Evolutionary conservation across 2,329 filamentous ascomycete species (phyloP).

Genomic region (Trichoderma atrobrunneum): DNA sequence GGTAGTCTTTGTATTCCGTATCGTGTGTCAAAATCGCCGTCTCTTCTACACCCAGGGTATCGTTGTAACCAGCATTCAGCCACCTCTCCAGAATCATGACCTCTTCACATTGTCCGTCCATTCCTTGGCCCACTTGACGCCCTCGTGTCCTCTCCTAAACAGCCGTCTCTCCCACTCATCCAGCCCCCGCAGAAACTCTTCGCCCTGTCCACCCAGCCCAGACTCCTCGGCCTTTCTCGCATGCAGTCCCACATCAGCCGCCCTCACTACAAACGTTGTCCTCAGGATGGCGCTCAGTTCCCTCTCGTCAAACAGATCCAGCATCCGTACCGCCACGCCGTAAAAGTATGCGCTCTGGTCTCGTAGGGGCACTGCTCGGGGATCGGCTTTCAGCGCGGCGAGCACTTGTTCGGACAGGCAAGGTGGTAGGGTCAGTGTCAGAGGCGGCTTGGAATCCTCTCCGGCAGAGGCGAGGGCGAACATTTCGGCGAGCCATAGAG

Average conservation of each 20-base stretch:
- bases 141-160: constrained; percentile 72
- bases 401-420: constrained; percentile 76
- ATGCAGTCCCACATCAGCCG: constrained; percentile 81
- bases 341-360: constrained; percentile 87
- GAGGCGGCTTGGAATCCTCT: constrained; percentile 54
- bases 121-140: constrained; percentile 64
- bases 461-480: constrained; percentile 66
- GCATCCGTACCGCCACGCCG: constrained; percentile 75
- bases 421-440: constrained; percentile 77
- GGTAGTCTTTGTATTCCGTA: not conserved
- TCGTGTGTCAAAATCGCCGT: not conserved
- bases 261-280: constrained; percentile 77
- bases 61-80: not conserved
- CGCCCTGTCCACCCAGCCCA: constrained; percentile 54
- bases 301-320: constrained; percentile 84
- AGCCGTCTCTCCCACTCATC: constrained; percentile 85
- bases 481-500: constrained; percentile 93
- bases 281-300: constrained; percentile 72
- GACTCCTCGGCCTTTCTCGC: constrained; percentile 76
- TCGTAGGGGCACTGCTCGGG: constrained; percentile 78
- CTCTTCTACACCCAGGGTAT: constrained; percentile 5
- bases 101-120: constrained; percentile 62
- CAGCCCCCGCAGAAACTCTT: constrained; percentile 81
- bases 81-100: constrained; percentile 26
- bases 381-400: constrained; percentile 87